Evolutionary conservation across 1,284 basidiomycete species (phyloP).

Genomic region (Trametes polyzona): DNA sequence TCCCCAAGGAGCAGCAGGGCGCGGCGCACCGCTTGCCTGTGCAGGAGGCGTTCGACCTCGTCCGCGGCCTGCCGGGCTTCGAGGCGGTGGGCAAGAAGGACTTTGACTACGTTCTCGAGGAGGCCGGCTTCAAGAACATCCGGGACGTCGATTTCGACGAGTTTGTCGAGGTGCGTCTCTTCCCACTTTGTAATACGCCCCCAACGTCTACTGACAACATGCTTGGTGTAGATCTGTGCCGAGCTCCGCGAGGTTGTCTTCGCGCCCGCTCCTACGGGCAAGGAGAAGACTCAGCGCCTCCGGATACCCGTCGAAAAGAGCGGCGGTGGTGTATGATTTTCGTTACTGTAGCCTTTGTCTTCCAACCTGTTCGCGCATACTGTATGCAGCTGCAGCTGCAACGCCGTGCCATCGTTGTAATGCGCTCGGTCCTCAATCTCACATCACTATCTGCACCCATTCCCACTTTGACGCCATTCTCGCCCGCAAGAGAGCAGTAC

Average conservation of each 20-base stretch:
- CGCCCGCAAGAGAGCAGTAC: neutral
- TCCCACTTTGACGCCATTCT: too few species aligned
- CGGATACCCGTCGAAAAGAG: constrained; percentile 86
- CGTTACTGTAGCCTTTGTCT: neutral
- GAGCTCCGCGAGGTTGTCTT: constrained; percentile 81
- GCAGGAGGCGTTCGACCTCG: constrained; percentile 45
- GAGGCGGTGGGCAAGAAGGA: constrained; percentile 58
- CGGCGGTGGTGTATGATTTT: constrained; percentile 76
- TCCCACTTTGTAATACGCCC: neutral
- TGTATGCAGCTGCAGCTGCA: too few species aligned
- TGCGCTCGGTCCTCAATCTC: neutral
- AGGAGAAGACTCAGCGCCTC: constrained; percentile 48
- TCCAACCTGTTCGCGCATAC: too few species aligned
- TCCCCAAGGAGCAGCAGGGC: constrained; percentile 6
- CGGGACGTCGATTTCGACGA: constrained; percentile 72
- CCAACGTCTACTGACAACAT: neutral
- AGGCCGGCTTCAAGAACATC: constrained; percentile 67
- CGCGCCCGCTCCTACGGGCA: constrained; percentile 46
- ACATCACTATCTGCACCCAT: neutral
- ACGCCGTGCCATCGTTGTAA: neutral
- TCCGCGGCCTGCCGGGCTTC: constrained; percentile 56
- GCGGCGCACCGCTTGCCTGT: constrained; percentile 40
- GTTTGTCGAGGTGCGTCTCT: constrained; percentile 69
- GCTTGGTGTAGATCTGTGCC: constrained; percentile 69
- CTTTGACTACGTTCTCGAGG: constrained; percentile 73